Conservation (phyloP, 805 yeast species). For the Saturnispora mendoncae region DNA sequence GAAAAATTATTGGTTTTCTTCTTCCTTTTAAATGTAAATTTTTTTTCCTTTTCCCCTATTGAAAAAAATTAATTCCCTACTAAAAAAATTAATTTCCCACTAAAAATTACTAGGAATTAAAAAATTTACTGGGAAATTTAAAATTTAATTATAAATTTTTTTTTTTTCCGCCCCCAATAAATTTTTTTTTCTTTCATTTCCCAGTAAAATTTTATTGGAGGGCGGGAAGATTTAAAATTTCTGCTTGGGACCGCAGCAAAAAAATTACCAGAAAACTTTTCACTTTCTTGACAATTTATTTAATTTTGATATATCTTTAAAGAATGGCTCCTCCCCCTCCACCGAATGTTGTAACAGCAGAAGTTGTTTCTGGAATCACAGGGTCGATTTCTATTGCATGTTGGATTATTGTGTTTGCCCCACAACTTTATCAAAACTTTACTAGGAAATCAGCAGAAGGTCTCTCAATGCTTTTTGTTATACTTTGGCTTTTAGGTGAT, state of each 20-base stretch:
- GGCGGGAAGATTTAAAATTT: too few species aligned
- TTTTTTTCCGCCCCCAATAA: too few species aligned
- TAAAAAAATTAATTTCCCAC: not conserved
- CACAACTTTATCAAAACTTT: slow-evolving; percentile 90
- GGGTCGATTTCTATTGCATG: slow-evolving; percentile 91
- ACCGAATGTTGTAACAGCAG: slow-evolving; percentile 56
- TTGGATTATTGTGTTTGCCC: slow-evolving; percentile 97
- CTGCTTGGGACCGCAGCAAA: too few species aligned
- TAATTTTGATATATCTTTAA: not conserved
- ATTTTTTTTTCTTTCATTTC: too few species aligned
- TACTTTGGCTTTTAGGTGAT: slow-evolving; percentile 91
- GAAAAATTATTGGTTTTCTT: not conserved
- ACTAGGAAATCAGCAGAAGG: slow-evolving; percentile 83
- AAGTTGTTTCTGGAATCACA: slow-evolving; percentile 69
- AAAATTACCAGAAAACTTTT: slow-evolving; percentile 2
- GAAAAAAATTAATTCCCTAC: not conserved
- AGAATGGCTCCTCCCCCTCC: slow-evolving; percentile 56
- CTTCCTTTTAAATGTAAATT: not conserved
- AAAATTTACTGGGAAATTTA: not conserved
- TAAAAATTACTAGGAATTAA: not conserved
- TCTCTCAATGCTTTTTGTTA: slow-evolving; percentile 73
- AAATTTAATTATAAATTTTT: not conserved
- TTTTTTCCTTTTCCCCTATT: too few species aligned
- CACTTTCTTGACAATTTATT: not conserved
- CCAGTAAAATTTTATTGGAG: too few species aligned